Base-by-base conservation (phyloP, 1,284 basidiomycete species). In the Sphaerobolus stellatus region DNA sequence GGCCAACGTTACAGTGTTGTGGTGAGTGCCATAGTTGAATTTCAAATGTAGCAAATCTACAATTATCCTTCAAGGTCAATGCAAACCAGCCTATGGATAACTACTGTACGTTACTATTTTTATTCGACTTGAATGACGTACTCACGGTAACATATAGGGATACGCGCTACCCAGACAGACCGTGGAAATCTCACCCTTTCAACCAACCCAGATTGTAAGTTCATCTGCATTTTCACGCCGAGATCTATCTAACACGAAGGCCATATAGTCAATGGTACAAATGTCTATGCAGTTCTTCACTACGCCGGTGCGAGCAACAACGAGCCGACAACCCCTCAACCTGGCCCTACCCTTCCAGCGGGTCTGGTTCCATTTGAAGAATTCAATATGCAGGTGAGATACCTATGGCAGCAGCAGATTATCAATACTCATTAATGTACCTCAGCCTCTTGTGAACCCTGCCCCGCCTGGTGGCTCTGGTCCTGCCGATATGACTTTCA, bases 31-130 rank as follows among this genome's bases (percentile, higher is more conserved):
- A n/a, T n/a, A n/a, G 18, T 30, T 11, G 4, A 16, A 33, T 6
- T 16, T 28, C 2, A 6, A 14, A 13, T n/a, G 5, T 25, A 6
- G 34, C n/a, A 9, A 3, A 13, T 14, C 24, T 20, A 36, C 30
- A 4, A 28, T 28, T 9, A 28, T 9, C n/a, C 14, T 25, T 18
- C 16, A 41, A 70, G 58, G 49, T 76, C 7, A 64, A 65, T 16
- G 75, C 78, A 1, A 62, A 73, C 58, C 68, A 77, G 53, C 54
- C 71, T 1, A 62, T 68, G 3, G 66, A 64, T 46, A 79, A 78
- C 57, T 78, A 78, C 58, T 79, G 75, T 62, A 40, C 48, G 56
- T 52, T 4, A 9, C 2, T 14, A 5, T 9, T 34, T 46, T 18
- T 14, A 61, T 16, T 45, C 25, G 8, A 8, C 31, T 25, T 18